Percentiles rank a stretch among this genome's conserved stretches.
These are phyloP conservation scores for Zoysia matrella DNA, from an alignment of 202 grass and related monocot species.

Conservation along the genomic window DNA sequence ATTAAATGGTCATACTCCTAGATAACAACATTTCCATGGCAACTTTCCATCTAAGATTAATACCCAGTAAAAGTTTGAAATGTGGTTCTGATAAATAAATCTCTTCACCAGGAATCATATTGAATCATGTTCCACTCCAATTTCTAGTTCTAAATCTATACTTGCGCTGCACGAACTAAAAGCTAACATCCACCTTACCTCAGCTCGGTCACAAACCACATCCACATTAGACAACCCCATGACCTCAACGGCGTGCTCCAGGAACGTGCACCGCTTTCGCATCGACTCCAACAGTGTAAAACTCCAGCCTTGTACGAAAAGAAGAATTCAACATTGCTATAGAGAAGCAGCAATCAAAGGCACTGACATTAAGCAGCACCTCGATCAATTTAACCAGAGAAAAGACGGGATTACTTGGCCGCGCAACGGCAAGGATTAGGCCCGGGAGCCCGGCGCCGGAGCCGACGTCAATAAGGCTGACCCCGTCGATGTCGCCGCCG, in stretches of 20 bases:
- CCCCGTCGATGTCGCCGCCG: conserved; percentile 35
- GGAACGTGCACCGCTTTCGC: conserved; percentile 73
- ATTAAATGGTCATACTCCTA: conserved; percentile 29
- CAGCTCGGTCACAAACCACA: conserved; percentile 76
- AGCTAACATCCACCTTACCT: conserved; percentile 52
- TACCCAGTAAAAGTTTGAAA: not conserved
- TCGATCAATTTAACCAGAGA: not conserved
- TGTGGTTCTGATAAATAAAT: conserved; percentile 7
- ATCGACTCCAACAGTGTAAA: conserved; percentile 82
- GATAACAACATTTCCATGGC: not conserved
- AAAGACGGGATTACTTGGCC: conserved; percentile 54
- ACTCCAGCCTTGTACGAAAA: conserved; percentile 64
- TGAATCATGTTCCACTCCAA: not conserved
- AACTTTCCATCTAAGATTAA: conserved; percentile 9
- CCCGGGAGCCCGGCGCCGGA: conserved; percentile 79
- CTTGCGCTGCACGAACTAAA: not conserved
- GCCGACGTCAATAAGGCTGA: conserved; percentile 78
- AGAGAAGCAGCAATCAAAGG: not conserved
- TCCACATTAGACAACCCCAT: conserved; percentile 78
- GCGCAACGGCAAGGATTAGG: conserved; percentile 71
- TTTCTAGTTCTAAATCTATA: too few relatives aligned
- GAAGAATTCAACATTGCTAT: conserved; percentile 4
- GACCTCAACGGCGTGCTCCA: conserved; percentile 66
- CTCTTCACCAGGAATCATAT: conserved; percentile 6
- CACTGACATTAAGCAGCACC: not conserved